Percentiles rank a stretch among this genome's conserved stretches.
phyloP scores from a whole-genome alignment of 2,329 filamentous ascomycete genomes.

The Plectosphaerella sp. region DNA sequence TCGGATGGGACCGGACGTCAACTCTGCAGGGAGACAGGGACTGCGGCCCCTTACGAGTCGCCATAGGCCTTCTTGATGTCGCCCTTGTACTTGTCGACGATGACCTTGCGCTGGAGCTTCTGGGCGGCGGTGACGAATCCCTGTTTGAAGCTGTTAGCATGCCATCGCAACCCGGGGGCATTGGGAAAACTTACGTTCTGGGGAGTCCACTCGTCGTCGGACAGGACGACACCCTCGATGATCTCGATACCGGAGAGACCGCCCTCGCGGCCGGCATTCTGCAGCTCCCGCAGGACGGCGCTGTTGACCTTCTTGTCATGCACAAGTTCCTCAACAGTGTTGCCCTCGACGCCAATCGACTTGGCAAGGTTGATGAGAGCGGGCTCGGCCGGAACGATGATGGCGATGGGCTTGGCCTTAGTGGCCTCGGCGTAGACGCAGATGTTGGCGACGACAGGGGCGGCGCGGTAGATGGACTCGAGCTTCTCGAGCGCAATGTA shows the following conservation, averaged over 20 bases:
- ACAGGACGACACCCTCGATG: constrained; percentile 65
- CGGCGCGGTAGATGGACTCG: constrained; percentile 48
- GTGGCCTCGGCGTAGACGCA: constrained; percentile 49
- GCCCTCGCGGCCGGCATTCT: constrained; percentile 54
- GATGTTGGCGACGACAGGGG: constrained; percentile 48
- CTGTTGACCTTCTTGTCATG: constrained; percentile 61
- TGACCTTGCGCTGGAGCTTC: constrained; percentile 67
- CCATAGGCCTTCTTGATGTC: constrained; percentile 59
- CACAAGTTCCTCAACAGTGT: constrained; percentile 60
- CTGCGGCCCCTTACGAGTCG: not conserved
- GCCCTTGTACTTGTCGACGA: constrained; percentile 56
- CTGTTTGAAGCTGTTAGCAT: constrained; percentile 33
- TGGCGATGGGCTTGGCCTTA: constrained; percentile 49
- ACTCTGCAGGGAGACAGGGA: not conserved
- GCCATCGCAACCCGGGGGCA: too few relatives aligned
- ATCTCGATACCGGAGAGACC: constrained; percentile 65
- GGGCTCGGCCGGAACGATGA: constrained; percentile 52
- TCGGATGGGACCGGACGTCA: not conserved
- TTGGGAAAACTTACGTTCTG: constrained; percentile 56
- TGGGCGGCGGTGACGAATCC: constrained; percentile 64
- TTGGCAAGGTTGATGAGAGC: constrained; percentile 49
- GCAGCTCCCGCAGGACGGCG: constrained; percentile 61
- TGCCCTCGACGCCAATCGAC: constrained; percentile 39
- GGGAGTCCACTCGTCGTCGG: constrained; percentile 72
- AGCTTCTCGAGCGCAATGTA: constrained; percentile 79